Evolutionary conservation across 306 rosid genomes (phyloP).

Genomic region (Vigna trinervia): DNA sequence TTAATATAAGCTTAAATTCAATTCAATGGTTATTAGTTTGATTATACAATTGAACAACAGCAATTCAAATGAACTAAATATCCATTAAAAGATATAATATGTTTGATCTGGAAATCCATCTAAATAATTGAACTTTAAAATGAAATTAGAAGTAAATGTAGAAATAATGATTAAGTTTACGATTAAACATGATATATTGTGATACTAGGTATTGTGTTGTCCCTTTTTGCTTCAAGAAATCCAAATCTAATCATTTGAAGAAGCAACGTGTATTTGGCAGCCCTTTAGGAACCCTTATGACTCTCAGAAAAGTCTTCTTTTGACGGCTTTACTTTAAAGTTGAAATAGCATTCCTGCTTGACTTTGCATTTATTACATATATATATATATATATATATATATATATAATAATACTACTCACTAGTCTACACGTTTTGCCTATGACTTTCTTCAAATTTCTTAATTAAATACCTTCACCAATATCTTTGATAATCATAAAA

Average conservation of each 20-base stretch:
- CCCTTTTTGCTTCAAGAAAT: not conserved
- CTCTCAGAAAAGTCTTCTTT: constrained; percentile 1
- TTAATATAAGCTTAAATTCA: too few relatives aligned
- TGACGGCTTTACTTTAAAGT: constrained; percentile 9
- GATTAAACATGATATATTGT: too few relatives aligned
- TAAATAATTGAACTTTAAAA: too few relatives aligned
- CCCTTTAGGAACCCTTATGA: not conserved
- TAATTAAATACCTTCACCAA: constrained; percentile 7
- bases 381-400: not conserved
- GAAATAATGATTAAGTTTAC: too few relatives aligned
- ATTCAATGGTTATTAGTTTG: too few relatives aligned
- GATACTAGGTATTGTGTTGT: not conserved
- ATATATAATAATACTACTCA: constrained; percentile 2
- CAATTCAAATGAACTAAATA: too few relatives aligned
- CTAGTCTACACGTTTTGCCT: constrained; percentile 7
- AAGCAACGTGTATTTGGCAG: not conserved
- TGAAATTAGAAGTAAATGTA: too few relatives aligned
- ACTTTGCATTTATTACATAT: constrained; percentile 12
- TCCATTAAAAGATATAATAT: too few relatives aligned
- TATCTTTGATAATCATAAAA: not conserved
- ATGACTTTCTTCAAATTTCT: not conserved
- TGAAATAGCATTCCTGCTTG: not conserved
- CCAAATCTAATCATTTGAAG: not conserved
- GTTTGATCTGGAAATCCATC: too few relatives aligned
- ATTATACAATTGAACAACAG: too few relatives aligned